Evolutionary conservation across 306 rosid species (phyloP).

Genomic region (Hippophae tibetana): DNA sequence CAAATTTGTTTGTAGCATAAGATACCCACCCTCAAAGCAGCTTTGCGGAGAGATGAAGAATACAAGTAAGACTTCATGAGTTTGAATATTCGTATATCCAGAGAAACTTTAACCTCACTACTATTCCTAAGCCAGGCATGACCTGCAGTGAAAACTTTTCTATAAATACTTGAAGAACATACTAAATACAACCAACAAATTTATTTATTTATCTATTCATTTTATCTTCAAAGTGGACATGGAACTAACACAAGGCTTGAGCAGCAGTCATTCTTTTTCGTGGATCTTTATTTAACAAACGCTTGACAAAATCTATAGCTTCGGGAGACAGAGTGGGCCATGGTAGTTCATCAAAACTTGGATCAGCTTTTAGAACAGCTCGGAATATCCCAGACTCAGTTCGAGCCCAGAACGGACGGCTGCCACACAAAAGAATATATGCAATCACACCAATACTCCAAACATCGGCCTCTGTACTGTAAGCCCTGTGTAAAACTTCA

Average conservation of each 20-base stretch:
- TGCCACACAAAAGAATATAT: slow-evolving; percentile 80
- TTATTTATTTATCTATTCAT: background rate
- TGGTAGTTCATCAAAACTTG: slow-evolving; percentile 77
- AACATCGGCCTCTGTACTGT: slow-evolving; percentile 80
- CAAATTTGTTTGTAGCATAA: slow-evolving; percentile 3
- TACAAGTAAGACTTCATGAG: slow-evolving; percentile 86
- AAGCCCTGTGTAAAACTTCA: slow-evolving; percentile 85
- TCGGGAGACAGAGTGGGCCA: slow-evolving; percentile 85
- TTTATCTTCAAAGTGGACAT: slow-evolving; percentile 1
- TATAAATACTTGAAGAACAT: slow-evolving; percentile 19
- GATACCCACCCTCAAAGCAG: slow-evolving; percentile 78
- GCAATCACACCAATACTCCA: slow-evolving; percentile 98
- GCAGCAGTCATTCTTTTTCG: slow-evolving; percentile 91
- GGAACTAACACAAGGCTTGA: slow-evolving; percentile 67
- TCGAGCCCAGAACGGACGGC: slow-evolving; percentile 99
- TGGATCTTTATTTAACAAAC: slow-evolving; percentile 76
- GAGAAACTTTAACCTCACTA: slow-evolving; percentile 51
- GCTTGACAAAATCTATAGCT: slow-evolving; percentile 75
- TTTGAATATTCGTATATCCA: slow-evolving; percentile 72
- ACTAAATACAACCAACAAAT: background rate
- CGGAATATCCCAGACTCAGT: slow-evolving; percentile 93
- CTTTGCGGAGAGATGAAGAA: slow-evolving; percentile 74
- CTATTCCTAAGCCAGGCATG: slow-evolving; percentile 76
- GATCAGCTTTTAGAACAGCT: slow-evolving; percentile 81
- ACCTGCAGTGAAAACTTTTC: slow-evolving; percentile 45